Base-by-base conservation (phyloP, 371 early-diverging fungal genomes). In the Mortierella sp. region DNA sequence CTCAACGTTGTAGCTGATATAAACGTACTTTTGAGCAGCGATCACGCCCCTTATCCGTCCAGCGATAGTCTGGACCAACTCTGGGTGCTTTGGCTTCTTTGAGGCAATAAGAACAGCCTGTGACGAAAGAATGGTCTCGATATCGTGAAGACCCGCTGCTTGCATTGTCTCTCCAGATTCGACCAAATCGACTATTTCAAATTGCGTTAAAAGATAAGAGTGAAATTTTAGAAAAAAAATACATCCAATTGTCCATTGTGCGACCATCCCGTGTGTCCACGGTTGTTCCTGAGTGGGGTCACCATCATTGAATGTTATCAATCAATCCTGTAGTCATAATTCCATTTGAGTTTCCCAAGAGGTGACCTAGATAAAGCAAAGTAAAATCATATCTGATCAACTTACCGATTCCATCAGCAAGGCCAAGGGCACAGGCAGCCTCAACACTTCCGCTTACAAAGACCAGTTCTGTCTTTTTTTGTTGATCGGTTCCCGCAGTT, bases 141-240 rank as follows among this genome's bases (percentile, higher is more conserved):
- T 93, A 57, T 93, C 93, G 77, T 94, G 94, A 41, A 98, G 91
- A 15, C 97, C 97, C 21, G 98, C 98, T n/a, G 97, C 98, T 67
- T 95, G 92, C 98, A 98, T 98, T 5, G 98, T 97, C 78, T 98
- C 98, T 72, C 98, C 99, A 19, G 96, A 96, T 86, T 98, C 99
- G 74, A 90, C 91, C 71, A 90, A 82, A 84, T 90, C 91, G 33
- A 90, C 90, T 89, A 78, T 38, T 13, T 33, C 28, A 28, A 3
- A 21, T 19, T 0, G 43, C 16, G 15, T 38, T 22, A 15, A 50
- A 16, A 24, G 33, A 65, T 65, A 65, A 65, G 65, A 19, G 43
- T 4, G 7, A 55, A 55, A 10, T 4, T 41, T 11, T 11, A 40
- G 16, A 19, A 8, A 19, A 40, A 38, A n/a, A 38, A 45, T 45